These are phyloP conservation scores for Cucumis cinereus DNA, from an alignment of 306 rosid genomes.

Conservation along the genomic window DNA sequence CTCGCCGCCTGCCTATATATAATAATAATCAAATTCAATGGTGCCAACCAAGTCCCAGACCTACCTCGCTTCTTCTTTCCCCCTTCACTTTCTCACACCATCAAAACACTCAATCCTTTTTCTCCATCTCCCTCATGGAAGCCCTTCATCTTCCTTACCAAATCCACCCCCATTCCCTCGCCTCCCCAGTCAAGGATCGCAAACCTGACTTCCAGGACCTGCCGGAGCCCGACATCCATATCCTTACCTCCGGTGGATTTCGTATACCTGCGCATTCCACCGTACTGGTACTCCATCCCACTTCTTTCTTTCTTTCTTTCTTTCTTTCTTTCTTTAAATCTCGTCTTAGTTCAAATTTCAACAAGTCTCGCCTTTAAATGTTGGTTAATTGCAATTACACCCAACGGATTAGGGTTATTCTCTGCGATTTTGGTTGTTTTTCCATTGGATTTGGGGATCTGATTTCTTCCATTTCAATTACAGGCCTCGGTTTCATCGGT, in stretches of 20 bases:
- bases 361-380: not conserved
- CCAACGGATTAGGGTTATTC: not conserved
- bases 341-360: too few species aligned
- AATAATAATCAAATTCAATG: too few species aligned
- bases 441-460: not conserved
- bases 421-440: not conserved
- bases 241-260: slow-evolving; percentile 53
- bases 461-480: not conserved
- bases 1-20: not conserved
- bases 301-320: not conserved
- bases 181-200: slow-evolving; percentile 5
- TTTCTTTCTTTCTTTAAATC: not conserved
- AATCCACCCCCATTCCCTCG: slow-evolving; percentile 4
- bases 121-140: not conserved
- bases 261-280: slow-evolving; percentile 61
- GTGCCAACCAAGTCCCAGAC: not conserved
- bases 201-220: slow-evolving; percentile 5
- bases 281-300: slow-evolving; percentile 45
- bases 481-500: slow-evolving; percentile 72
- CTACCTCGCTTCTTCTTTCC: not conserved
- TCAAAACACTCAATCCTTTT: not conserved
- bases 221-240: slow-evolving; percentile 58
- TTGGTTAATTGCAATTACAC: not conserved
- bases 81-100: not conserved
- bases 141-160: slow-evolving; percentile 5